phyloP scores from a whole-genome alignment of 768 basidiomycete genomes.

The Tylopilus balloui region DNA sequence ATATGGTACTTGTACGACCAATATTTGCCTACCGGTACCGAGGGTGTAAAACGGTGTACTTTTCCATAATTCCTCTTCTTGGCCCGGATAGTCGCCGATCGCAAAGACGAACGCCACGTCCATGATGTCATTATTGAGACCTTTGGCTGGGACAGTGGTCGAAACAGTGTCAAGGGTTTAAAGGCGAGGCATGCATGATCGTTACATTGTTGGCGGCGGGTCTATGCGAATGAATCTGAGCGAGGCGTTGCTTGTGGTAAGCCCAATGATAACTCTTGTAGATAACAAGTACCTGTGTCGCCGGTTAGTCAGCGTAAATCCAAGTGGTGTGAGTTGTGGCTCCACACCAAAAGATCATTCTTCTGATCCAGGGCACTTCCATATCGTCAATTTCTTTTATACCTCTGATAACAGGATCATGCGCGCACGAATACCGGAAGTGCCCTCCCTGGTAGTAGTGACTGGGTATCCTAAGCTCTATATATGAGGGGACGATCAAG shows the following conservation, averaged over 20 bases:
- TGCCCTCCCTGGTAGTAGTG: slow-evolving; percentile 93
- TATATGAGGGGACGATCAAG: slow-evolving; percentile 10
- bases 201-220: slow-evolving; percentile 49
- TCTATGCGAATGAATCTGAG: slow-evolving; percentile 72
- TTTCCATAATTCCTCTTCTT: slow-evolving; percentile 58
- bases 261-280: background rate
- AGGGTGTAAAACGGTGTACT: slow-evolving; percentile 65
- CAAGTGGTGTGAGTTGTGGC: slow-evolving; percentile 86
- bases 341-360: slow-evolving; percentile 88
- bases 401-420: slow-evolving; percentile 74
- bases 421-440: slow-evolving; percentile 81
- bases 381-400: slow-evolving; percentile 76
- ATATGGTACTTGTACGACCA: slow-evolving; percentile 93
- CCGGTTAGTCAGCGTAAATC: slow-evolving; percentile 79
- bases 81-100: slow-evolving; percentile 74
- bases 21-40: slow-evolving; percentile 76
- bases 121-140: slow-evolving; percentile 78
- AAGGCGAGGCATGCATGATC: slow-evolving; percentile 67
- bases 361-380: slow-evolving; percentile 88
- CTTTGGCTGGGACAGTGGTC: slow-evolving; percentile 50
- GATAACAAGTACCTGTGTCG: slow-evolving; percentile 60
- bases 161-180: slow-evolving; percentile 50
- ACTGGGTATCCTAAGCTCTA: slow-evolving; percentile 90
- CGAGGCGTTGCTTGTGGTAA: background rate
- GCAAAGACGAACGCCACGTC: slow-evolving; percentile 82